Evolutionary conservation across 345 rosid genomes (phyloP), one percentile per base, ranked within the genome.

Genomic region (Hibiscus syriacus): DNA sequence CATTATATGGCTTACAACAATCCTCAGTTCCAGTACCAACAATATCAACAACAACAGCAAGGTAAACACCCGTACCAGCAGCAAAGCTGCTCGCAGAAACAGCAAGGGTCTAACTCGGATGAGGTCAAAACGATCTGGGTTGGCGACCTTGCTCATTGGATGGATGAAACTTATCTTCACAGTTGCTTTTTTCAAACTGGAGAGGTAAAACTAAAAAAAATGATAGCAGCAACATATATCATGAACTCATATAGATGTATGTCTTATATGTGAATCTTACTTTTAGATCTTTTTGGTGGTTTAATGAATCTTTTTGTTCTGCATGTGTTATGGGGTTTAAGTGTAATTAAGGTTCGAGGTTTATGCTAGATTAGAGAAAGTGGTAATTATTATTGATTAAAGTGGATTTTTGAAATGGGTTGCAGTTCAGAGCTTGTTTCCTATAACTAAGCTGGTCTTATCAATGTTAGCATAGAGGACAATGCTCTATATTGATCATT

Each of bases 91-190:
- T 25, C 49, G 2, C 76, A 72, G 52, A 79, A 76, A 5, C 65
- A 74, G 14, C 72, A 70, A 62, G 84, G 79, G 62, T 74, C 82
- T 67, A 64, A 53, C 9, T 2, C 74, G 0, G 97, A 90, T 10
- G 87, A 92, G 72, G 82, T 77, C 13, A 89, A 86, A 79, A 86
- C 92, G 41, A 55, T 89, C 48, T 89, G 92, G 92, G 77, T 89
- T 29, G 92, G 92, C 48, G 92, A 85, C 72, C 77, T 83, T 82
- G 80, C 79, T 67, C 83, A 80, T 82, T 89, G 83, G 89, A 89
- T 89, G 96, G 96, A 89, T 52, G 96, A 89, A 80, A 78, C 85
- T 72, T 89, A 87, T 60, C 86, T 89, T 60, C 88, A 84, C 65
- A 70, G 17, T 69, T 87, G 96, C 66, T 89, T 89, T 64, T 78